Evolutionary conservation across 2,329 filamentous ascomycete species (phyloP).

Genomic region (Neurospora crassa): DNA sequence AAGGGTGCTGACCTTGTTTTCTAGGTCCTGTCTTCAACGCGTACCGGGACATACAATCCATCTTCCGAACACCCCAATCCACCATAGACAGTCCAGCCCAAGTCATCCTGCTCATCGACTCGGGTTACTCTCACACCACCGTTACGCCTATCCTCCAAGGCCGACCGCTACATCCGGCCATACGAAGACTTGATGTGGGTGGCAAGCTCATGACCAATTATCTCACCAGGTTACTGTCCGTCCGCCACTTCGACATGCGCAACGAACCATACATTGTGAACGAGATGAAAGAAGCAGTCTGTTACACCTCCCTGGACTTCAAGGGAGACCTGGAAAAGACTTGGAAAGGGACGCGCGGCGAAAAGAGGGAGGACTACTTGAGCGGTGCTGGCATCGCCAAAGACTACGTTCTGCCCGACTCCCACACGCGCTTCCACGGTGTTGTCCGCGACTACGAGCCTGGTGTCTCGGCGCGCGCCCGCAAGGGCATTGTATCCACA

Average conservation of each 20-base stretch:
- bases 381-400: constrained; percentile 58
- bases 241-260: constrained; percentile 90
- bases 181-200: constrained; percentile 80
- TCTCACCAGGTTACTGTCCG: constrained; percentile 77
- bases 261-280: constrained; percentile 91
- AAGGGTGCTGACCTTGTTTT: constrained; percentile 3
- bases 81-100: constrained; percentile 53
- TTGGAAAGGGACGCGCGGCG: constrained; percentile 67
- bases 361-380: constrained; percentile 39
- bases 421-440: constrained; percentile 50
- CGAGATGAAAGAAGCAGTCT: constrained; percentile 86
- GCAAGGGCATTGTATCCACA: constrained; percentile 33
- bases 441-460: constrained; percentile 71
- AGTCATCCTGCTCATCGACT: constrained; percentile 80
- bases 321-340: constrained; percentile 65
- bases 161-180: constrained; percentile 67
- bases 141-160: constrained; percentile 79
- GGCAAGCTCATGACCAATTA: constrained; percentile 92
- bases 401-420: constrained; percentile 89
- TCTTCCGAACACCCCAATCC: constrained; percentile 50
- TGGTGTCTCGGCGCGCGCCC: constrained; percentile 42
- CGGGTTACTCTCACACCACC: constrained; percentile 87
- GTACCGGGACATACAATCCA: constrained; percentile 65
- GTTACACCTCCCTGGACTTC: constrained; percentile 76
- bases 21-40: constrained; percentile 67